Evolutionary conservation across 2,329 filamentous ascomycete species (phyloP), one percentile per base, ranked within the genome.

Genomic region (Lecanicillium sp.): DNA sequence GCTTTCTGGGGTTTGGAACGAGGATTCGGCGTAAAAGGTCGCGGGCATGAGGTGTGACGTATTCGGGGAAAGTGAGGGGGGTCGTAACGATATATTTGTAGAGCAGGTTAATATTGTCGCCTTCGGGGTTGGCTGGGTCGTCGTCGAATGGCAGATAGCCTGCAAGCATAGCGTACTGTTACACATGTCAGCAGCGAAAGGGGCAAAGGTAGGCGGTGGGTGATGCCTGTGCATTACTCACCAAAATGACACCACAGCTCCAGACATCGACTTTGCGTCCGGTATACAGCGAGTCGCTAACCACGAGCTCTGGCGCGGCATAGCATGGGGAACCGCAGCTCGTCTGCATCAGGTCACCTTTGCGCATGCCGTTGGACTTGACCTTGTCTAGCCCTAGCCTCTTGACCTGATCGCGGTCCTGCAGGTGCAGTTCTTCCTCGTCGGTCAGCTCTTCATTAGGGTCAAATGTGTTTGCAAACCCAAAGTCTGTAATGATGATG

Each of bases 51-150:
- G 92, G 92, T 7, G 92, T 95, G 50, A 98, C 92, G 58, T 97
- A 97, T 79, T 98, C 92, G 45, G 92, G 92, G 60, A 98, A 98
- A 4, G 90, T 97, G 30, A 98, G 76, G 27, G 90, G 89, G 1
- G 92, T 98, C 40, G 87, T 94, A 43, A 96, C 90, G 52, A 98
- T 98, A 65, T 98, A 98, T 67, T 97, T 97, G 74, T 98, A 98
- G 19, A 98, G 72, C 10, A 98, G 74, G 59, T 98, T 98, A 68
- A 98, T 98, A 59, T 98, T 98, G 61, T 98, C 92, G 49, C 92
- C 92, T 63, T 98, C 92, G 3, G 92, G 92, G 57, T 98, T 98
- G 33, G 89, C 92, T 46, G 92, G 92, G 54, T 98, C 92, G 58
- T 98, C 92, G 53, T 98, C 92, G 55, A 98, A 98, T 3, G 92